Evolutionary conservation across 768 basidiomycete species (phyloP).

Genomic region (Pholiota conissans): DNA sequence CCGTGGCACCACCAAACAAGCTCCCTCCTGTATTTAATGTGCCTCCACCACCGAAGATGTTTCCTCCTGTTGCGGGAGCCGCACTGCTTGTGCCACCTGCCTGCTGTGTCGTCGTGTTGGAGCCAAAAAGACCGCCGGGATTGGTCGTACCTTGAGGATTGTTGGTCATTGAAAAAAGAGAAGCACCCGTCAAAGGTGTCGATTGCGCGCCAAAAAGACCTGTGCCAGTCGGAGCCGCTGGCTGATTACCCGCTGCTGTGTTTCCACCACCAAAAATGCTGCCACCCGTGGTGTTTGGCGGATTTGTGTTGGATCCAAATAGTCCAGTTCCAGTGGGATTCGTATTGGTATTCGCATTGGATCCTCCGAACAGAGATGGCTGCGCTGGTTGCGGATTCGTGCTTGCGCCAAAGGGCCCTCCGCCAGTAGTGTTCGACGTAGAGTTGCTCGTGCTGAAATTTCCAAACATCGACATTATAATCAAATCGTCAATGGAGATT

Average conservation of each 20-base stretch:
- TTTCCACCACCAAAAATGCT: conserved; percentile 20
- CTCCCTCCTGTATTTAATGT: conserved; percentile 2
- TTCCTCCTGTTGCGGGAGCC: conserved; percentile 3
- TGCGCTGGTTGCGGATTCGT: conserved; percentile 17
- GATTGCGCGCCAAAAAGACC: conserved; percentile 15
- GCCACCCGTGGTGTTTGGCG: conserved; percentile 22
- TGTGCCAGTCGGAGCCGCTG: conserved; percentile 3
- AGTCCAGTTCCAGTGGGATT: conserved; percentile 19
- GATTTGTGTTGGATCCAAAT: conserved; percentile 15
- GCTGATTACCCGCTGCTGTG: conserved; percentile 5
- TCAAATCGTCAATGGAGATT: too few relatives aligned
- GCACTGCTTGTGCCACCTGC: background rate
- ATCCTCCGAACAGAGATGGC: conserved; percentile 13
- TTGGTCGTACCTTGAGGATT: conserved; percentile 10
- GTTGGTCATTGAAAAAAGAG: conserved; percentile 24
- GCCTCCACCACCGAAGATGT: background rate
- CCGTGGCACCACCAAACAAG: conserved; percentile 10
- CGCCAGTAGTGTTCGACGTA: conserved; percentile 15
- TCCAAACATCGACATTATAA: conserved; percentile 30
- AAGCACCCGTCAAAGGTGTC: conserved; percentile 20
- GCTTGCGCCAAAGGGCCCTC: conserved; percentile 22
- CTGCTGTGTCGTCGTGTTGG: background rate
- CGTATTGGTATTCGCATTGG: conserved; percentile 9
- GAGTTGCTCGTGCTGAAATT: conserved; percentile 14
- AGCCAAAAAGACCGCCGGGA: background rate